Conservation (phyloP, 257 asterid species). For the Linaria vulgaris region DNA sequence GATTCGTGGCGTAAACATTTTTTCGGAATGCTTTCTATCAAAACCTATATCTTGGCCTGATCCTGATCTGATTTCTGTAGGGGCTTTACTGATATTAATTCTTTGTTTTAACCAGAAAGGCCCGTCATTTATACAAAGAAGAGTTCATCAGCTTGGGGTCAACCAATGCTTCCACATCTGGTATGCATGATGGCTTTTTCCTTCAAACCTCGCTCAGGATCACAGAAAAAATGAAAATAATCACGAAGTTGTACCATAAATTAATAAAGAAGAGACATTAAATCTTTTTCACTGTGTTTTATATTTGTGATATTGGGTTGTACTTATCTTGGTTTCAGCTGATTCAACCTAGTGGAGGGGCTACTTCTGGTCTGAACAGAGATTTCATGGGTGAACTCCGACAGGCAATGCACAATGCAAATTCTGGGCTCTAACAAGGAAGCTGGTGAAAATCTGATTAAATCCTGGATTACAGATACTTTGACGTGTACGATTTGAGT, state of each 20-base stretch:
- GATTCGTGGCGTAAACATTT: too few relatives aligned
- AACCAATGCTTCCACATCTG: constrained; percentile 71
- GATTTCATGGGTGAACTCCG: constrained; percentile 78
- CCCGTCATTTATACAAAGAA: constrained; percentile 70
- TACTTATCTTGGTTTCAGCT: constrained; percentile 45
- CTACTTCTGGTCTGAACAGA: constrained; percentile 55
- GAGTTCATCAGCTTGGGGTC: constrained; percentile 69
- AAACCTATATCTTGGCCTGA: constrained; percentile 20
- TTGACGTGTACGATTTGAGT: constrained; percentile 23
- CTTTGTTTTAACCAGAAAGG: constrained; percentile 49
- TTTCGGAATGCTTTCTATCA: constrained; percentile 1
- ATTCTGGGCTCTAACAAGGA: constrained; percentile 38
- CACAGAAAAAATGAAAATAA: neutral
- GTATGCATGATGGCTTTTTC: constrained; percentile 36
- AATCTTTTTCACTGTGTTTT: neutral
- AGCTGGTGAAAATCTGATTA: constrained; percentile 27
- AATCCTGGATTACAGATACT: constrained; percentile 25
- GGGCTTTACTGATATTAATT: constrained; percentile 14
- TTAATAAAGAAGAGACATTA: neutral
- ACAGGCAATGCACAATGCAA: constrained; percentile 60
- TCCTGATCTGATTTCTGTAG: too few relatives aligned
- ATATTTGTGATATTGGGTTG: constrained; percentile 11
- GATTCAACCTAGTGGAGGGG: constrained; percentile 49
- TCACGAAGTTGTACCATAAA: neutral
- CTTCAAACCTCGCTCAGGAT: constrained; percentile 4